Base-by-base conservation (phyloP, 305 asterid genomes). In the Fraxinus velutina region DNA sequence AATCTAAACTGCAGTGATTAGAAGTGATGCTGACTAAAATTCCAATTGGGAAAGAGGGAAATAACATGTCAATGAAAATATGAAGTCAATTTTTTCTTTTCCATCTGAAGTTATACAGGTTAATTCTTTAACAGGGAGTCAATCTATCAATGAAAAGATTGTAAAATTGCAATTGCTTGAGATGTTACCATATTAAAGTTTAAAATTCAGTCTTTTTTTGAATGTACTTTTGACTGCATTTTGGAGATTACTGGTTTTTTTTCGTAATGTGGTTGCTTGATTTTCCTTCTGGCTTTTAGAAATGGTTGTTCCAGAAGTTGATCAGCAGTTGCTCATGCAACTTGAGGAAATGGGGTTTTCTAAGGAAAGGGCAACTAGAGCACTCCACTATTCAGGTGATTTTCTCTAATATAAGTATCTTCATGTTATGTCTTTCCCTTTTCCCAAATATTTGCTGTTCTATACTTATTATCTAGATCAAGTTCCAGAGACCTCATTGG, bases 291-390 rank as follows among this genome's bases (percentile, higher is more conserved):
- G 57, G 79, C n/a, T 80, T 73, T 75, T 78, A 95, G 98, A 93
- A 87, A 92, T 94, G 99, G 94, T 96, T 83, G 94, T 90, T 86
- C 98, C 99, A 42, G 98, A 94, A 87, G 98, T 96, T 76, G 92
- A 90, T 82, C 89, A 87, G 83, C 91, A 94, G 87, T 80, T 96
- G 68, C 86, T 94, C 19, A 76, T 86, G 73, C 97, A 93, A 82
- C 99, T 96, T 52, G 94, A 92, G 89, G 91, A 85, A 73, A 92
- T 96, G 97, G 97, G 97, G 77, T 96, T 96, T 85, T 81, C 98
- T 6, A 93, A 93, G 87, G 92, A 93, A 85, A 90, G 93, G 92
- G 94, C 97, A 82, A 89, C 86, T 62, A 94, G 98, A 5, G 98
- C 97, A 52, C 98, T 96, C 79, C 96, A 96, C 84, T 91, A 82